Conservation (phyloP, 169 alveolate species). For the Cryptosporidium andersoni region DNA sequence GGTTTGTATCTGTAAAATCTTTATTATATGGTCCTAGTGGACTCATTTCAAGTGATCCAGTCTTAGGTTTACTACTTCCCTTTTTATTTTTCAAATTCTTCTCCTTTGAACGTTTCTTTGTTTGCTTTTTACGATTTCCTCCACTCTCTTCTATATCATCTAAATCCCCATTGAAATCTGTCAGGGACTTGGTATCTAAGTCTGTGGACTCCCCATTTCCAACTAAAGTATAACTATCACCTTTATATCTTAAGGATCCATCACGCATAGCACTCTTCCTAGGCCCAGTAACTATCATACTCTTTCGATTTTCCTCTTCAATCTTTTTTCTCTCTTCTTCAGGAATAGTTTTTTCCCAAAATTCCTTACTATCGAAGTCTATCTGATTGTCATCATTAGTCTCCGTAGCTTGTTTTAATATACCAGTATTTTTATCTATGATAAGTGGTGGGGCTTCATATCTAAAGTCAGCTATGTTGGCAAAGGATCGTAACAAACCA, state of each 20-base stretch:
- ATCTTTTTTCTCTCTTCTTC: slow-evolving; percentile 86
- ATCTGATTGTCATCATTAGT: slow-evolving; percentile 73
- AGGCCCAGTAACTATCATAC: slow-evolving; percentile 85
- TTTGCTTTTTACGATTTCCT: slow-evolving; percentile 4
- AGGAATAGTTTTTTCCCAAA: slow-evolving; percentile 89
- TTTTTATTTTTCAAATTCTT: slow-evolving; percentile 3
- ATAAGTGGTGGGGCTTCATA: slow-evolving; percentile 86
- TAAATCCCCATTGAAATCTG: background rate
- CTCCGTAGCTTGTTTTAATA: slow-evolving; percentile 11
- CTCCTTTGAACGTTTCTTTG: slow-evolving; percentile 19
- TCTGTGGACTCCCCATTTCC: background rate
- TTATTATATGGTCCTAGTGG: no score
- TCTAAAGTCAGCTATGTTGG: slow-evolving; percentile 88
- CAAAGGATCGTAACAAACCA: slow-evolving; percentile 85
- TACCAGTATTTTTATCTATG: slow-evolving; percentile 59
- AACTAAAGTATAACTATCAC: slow-evolving; percentile 14
- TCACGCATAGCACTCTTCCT: slow-evolving; percentile 83
- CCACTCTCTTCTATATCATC: slow-evolving; percentile 7
- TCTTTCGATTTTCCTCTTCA: slow-evolving; percentile 81
- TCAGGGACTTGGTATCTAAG: background rate
- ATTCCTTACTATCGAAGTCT: slow-evolving; percentile 84
- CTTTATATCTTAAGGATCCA: slow-evolving; percentile 41
- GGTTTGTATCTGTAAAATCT: background rate
- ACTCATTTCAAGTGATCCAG: background rate
- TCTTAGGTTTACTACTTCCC: background rate